Evolutionary conservation across 75 land plant genomes (phyloP), one percentile per base, ranked within the genome.

Genomic region (Selaginella moellendorffii): DNA sequence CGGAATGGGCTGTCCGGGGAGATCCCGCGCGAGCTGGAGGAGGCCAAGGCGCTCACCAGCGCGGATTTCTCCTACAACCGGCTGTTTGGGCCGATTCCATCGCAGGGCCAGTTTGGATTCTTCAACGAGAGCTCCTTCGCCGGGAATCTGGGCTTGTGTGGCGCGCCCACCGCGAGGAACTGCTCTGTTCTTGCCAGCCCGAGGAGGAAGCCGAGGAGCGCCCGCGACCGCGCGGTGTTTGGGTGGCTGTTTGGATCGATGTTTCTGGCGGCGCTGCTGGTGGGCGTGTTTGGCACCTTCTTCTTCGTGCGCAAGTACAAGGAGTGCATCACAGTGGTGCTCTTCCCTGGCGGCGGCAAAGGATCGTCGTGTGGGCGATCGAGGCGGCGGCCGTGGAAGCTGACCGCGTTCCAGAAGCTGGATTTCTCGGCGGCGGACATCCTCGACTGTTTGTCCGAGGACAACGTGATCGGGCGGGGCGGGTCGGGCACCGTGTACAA

Each of bases 401-500:
- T 87, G 28, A 88, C 95, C 0, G 81, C 86, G 0, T 92, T 83
- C 71, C 95, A 85, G 66, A 66, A 82, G 66, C 73, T 88, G 30
- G 83, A 80, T 22, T 88, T 88, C 74, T 77, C 76, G 22, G 84
- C 72, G 2, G 5, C 46, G 46, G 46, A 91, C 66, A 92, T 92
- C 28, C 54, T 92, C 24, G 82, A 83, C 21, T 88, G 93, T 67
- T 53, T 92, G 60, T 73, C 69, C 28, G 97, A 92, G 2, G 97
- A 92, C 59, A 88, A 88, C 68, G 67, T 88, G 2, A 92, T 92
- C 20, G 97, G 97, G 2, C 79, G 84, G 66, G 97, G 97, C 28
- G 97, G 97, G 1, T 88, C 97, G n/a, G 97, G 97, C 42, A 74
- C 79, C 26, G 97, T 92, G 25, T 92, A 92, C 77, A 82, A 80